Evolutionary conservation across 2,329 filamentous ascomycete species (phyloP).

Genomic region (Colletotrichum phormii): DNA sequence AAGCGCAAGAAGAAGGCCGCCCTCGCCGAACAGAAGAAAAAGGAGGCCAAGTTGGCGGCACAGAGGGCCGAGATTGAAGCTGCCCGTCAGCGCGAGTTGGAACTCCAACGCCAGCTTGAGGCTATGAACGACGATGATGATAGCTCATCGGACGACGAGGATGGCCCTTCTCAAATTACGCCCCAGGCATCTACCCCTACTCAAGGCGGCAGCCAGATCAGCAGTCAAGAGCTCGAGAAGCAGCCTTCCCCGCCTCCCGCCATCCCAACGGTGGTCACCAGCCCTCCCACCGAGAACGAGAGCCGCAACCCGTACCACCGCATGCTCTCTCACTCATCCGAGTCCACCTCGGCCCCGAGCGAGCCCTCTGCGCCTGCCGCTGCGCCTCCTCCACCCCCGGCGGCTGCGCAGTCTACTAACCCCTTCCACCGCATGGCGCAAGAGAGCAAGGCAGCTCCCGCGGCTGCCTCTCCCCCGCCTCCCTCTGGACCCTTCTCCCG

Average conservation of each 20-base stretch:
- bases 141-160: constrained; percentile 82
- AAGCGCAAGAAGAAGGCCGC: constrained; percentile 93
- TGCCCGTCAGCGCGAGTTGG: constrained; percentile 88
- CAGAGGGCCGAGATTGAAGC: constrained; percentile 93
- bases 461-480: constrained; percentile 47
- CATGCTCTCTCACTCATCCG: constrained; percentile 80
- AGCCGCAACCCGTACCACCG: constrained; percentile 97
- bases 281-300: constrained; percentile 73
- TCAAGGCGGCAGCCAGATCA: constrained; percentile 61
- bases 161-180: constrained; percentile 78
- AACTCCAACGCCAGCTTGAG: constrained; percentile 89
- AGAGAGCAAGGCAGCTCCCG: constrained; percentile 60
- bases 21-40: constrained; percentile 86
- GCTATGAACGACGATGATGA: constrained; percentile 78
- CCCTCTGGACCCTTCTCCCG: constrained; percentile 65
- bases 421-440: constrained; percentile 91
- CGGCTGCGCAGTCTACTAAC: constrained; percentile 77
- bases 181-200: constrained; percentile 71
- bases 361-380: constrained; percentile 57
- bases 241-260: constrained; percentile 63
- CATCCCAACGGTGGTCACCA: constrained; percentile 61
- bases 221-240: constrained; percentile 66
- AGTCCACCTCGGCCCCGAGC: constrained; percentile 59
- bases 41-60: constrained; percentile 84
- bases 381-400: constrained; percentile 52